Evolutionary conservation across 805 yeast genomes (phyloP).

Genomic region (Lipomyces orientalis): DNA sequence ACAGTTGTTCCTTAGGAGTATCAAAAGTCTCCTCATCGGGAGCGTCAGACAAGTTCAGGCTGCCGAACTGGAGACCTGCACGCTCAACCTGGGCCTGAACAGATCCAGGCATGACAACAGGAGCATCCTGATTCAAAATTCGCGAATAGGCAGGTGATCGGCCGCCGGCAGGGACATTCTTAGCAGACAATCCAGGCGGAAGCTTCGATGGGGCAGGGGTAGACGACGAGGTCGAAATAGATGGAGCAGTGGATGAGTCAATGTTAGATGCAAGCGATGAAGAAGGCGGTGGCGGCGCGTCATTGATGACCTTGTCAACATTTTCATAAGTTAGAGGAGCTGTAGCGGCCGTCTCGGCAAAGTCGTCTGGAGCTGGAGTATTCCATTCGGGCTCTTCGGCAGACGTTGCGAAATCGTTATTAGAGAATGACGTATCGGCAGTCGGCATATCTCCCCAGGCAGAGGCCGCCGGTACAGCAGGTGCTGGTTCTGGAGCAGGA

Average conservation of each 20-base stretch:
- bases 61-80: constrained; percentile 69
- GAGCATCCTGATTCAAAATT: constrained; percentile 51
- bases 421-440: constrained; percentile 5
- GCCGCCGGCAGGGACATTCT: constrained; percentile 8
- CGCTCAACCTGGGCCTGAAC: constrained; percentile 53
- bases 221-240: constrained; percentile 24
- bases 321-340: constrained; percentile 37
- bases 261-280: constrained; percentile 41
- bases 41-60: constrained; percentile 50
- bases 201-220: constrained; percentile 37
- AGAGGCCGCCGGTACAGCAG: constrained; percentile 27
- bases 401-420: not conserved
- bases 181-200: constrained; percentile 37
- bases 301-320: constrained; percentile 37
- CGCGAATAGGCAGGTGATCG: constrained; percentile 44
- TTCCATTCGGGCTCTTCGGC: constrained; percentile 20
- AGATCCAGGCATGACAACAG: constrained; percentile 61
- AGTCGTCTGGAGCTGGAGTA: not conserved
- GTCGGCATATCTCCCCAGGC: constrained; percentile 14
- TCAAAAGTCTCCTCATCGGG: constrained; percentile 27
- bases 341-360: constrained; percentile 22
- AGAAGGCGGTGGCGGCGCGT: constrained; percentile 37
- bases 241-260: constrained; percentile 17
- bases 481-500: constrained; percentile 22
- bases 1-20: constrained; percentile 14